These are phyloP conservation scores for Carex littledalei DNA, from an alignment of 176 grass and related monocot genomes.

Conservation along the genomic window DNA sequence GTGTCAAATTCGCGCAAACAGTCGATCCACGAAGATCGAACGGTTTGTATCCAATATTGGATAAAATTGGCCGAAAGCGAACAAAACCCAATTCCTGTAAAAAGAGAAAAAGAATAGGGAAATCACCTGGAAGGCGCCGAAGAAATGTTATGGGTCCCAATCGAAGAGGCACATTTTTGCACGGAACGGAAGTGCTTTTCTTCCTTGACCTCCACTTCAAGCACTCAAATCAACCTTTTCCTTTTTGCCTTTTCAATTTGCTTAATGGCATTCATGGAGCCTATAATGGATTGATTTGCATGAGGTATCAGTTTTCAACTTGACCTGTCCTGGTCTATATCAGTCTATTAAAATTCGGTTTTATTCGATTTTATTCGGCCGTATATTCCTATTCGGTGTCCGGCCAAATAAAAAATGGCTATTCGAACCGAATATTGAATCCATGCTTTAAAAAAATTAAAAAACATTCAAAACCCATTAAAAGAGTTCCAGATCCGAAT, in stretches of 20 bases:
- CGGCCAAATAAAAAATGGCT: too few relatives aligned
- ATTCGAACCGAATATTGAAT: too few relatives aligned
- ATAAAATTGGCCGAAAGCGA: too few relatives aligned
- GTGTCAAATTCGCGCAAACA: too few relatives aligned
- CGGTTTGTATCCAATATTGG: too few relatives aligned
- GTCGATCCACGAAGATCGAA: too few relatives aligned
- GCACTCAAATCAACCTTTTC: neutral
- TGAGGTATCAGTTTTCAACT: neutral
- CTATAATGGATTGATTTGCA: neutral
- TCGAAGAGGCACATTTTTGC: neutral
- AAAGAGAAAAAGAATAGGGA: neutral
- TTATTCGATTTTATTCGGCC: too few relatives aligned
- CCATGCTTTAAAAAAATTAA: too few relatives aligned
- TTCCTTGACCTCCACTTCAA: constrained; percentile 23
- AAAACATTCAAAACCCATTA: too few relatives aligned
- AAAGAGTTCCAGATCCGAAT: too few relatives aligned
- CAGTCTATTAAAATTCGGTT: too few relatives aligned
- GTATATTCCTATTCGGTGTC: too few relatives aligned
- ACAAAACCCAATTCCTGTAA: neutral
- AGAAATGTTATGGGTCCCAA: constrained; percentile 3
- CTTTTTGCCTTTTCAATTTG: neutral
- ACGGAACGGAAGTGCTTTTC: constrained; percentile 14
- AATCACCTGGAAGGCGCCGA: constrained; percentile 4
- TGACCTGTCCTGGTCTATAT: neutral
- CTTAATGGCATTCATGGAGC: neutral